Evolutionary conservation across 345 rosid species (phyloP), one percentile per base, ranked within the genome.

Genomic region (Geranium rotundifolium): DNA sequence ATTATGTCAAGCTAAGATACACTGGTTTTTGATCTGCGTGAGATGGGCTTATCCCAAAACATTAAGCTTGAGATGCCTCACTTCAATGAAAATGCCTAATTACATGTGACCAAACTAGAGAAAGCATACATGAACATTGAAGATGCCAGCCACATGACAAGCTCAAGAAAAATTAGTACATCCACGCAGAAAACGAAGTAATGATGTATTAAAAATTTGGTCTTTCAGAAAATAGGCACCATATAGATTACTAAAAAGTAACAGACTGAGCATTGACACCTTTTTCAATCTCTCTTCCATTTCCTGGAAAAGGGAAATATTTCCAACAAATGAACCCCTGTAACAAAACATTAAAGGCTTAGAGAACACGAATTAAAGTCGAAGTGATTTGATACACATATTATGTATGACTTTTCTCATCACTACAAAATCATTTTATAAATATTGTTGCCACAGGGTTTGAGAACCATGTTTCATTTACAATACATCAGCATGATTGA

Each of bases 261-360:
- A 8, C 10, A 34, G 7, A 34, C 41, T 34, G 41, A 34, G 41
- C 10, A 34, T 34, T 5, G 41, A 27, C 64, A 85, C 98, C 96
- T 84, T 85, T 56, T 72, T 79, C 74, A 89, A 76, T 77, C 82
- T 85, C 69, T 87, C 84, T 65, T 81, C 89, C 66, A 89, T 82
- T 71, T 89, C 91, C 71, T 66, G 69, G 73, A 92, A 85, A 73
- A 89, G 59, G 60, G 82, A 65, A 58, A 72, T 64, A 62, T 92
- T 92, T 69, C 98, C 95, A 64, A 89, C 83, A 71, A 80, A 92
- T 54, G 98, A 89, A 61, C 84, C 87, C 66, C 98, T 92, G 84
- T 72, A 80, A 60, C 19, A 64, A 67, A 61, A 49, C 17, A 56
- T 8, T 41, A 56, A 59, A 27, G 19, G 19, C 7, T 18, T 17